Evolutionary conservation across 768 basidiomycete species (phyloP), one percentile per base, ranked within the genome.

Genomic region (Lentinus tigrinus): DNA sequence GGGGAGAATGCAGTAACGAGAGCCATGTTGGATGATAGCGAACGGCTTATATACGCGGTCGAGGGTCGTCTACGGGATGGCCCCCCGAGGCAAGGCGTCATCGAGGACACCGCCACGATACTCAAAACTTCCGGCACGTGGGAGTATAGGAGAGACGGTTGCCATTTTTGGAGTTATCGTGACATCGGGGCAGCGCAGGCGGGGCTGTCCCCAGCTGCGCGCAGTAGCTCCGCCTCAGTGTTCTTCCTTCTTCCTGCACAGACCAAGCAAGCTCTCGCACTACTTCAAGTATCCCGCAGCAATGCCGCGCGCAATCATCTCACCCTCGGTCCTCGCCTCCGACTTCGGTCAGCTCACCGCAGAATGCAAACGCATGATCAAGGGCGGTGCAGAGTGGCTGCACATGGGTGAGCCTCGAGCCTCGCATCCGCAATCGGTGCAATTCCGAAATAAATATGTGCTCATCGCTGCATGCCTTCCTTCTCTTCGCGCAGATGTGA

Each of bases 291-390:
- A 31, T 7, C 6, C 31, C 11, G 31, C 43, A 13, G 44, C 55
- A 53, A 95, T 95, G 93, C 89, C 87, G 64, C 85, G 82, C 65
- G 86, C 93, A 14, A 98, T 98, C 76, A 93, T 99, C 72, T 88
- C 95, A 10, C 97, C 97, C 21, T 98, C 95, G 3, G 94, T 98
- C 42, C 88, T 99, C 17, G 96, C 97, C 55, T 95, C 92, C 11
- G 95, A 99, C 78, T 95, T 99, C 74, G 95, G 94, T 40, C 88
- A 96, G 69, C 85, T 99, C 65, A 88, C 87, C 50, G 89, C 88
- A 66, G 97, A 99, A 85, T 97, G 97, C 76, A 89, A 90, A 71
- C 83, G 95, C 48, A 98, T 99, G 95, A 93, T 98, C 60, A 86
- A 88, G 69, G 84, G 85, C 61, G 97, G 97, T 13, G 95, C 95